A percentile compares a stretch with the other conserved stretches of the same genome.
Conservation (phyloP, 176 grass and related monocot species). For the Raddia guianensis region DNA sequence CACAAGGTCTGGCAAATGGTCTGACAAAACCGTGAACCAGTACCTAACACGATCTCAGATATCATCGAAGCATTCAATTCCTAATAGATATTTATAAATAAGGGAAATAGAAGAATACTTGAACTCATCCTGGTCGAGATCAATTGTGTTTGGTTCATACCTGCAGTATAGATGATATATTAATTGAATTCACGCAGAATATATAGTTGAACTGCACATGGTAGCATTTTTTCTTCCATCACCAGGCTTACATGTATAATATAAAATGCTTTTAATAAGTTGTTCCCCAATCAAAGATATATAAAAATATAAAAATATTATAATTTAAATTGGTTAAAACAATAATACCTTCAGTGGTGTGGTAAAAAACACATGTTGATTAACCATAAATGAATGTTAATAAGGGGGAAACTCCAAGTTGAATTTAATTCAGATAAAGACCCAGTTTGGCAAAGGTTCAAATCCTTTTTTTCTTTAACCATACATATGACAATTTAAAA, state of each 20-base stretch:
- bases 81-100: slow-evolving; percentile 32
- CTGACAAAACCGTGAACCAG: slow-evolving; percentile 90
- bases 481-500: slow-evolving; percentile 6
- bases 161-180: slow-evolving; percentile 54
- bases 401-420: background rate
- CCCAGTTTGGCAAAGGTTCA: background rate
- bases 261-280: background rate
- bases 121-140: slow-evolving; percentile 87
- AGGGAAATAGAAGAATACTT: slow-evolving; percentile 65
- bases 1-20: slow-evolving; percentile 82
- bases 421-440: background rate
- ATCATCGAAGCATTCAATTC: slow-evolving; percentile 38
- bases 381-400: background rate
- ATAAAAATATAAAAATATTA: background rate
- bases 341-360: background rate
- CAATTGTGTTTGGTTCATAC: slow-evolving; percentile 98
- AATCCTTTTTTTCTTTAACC: background rate
- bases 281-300: background rate
- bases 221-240: slow-evolving; percentile 14
- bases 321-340: background rate
- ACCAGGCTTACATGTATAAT: slow-evolving; percentile 9
- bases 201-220: slow-evolving; percentile 17
- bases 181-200: background rate
- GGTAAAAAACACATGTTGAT: background rate
- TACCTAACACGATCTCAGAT: slow-evolving; percentile 65